Conservation (phyloP, 148 eudicot genomes). For the Amaranthus hypochondriacus region DNA sequence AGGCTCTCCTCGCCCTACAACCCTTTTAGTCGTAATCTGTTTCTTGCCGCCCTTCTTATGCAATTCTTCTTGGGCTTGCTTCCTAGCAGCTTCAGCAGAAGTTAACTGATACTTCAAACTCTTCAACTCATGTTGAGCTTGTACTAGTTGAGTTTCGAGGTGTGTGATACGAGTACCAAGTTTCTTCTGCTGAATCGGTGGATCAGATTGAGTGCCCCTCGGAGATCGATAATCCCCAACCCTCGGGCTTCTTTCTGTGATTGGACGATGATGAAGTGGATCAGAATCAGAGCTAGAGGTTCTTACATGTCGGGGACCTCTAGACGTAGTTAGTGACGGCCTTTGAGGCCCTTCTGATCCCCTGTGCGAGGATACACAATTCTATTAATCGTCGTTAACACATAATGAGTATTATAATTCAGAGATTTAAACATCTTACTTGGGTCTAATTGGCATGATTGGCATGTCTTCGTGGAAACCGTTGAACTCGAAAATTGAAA, state of each 20-base stretch:
- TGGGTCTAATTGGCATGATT: not conserved
- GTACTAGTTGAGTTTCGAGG: constrained; percentile 77
- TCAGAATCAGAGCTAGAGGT: constrained; percentile 68
- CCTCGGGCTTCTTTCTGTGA: constrained; percentile 55
- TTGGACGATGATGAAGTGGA: constrained; percentile 51
- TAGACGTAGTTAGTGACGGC: constrained; percentile 42
- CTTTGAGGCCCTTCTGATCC: constrained; percentile 62
- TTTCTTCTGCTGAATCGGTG: constrained; percentile 49
- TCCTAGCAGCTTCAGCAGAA: constrained; percentile 61
- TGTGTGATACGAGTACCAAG: constrained; percentile 72
- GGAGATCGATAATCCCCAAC: constrained; percentile 11
- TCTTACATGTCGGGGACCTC: constrained; percentile 44
- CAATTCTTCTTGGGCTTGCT: constrained; percentile 57
- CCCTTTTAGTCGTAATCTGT: constrained; percentile 18
- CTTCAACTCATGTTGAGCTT: constrained; percentile 85
- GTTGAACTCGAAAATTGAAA: not conserved
- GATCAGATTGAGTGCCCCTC: constrained; percentile 40
- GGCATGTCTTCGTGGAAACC: constrained; percentile 22
- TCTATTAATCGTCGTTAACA: not conserved
- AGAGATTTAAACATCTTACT: constrained; percentile 16
- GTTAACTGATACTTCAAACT: constrained; percentile 64
- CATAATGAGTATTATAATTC: no score
- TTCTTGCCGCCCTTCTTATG: constrained; percentile 38
- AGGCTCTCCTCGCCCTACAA: constrained; percentile 25
- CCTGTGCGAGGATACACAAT: constrained; percentile 28